Base-by-base conservation (phyloP, 495 filamentous ascomycete species). In the Chaetomium fimeti region DNA sequence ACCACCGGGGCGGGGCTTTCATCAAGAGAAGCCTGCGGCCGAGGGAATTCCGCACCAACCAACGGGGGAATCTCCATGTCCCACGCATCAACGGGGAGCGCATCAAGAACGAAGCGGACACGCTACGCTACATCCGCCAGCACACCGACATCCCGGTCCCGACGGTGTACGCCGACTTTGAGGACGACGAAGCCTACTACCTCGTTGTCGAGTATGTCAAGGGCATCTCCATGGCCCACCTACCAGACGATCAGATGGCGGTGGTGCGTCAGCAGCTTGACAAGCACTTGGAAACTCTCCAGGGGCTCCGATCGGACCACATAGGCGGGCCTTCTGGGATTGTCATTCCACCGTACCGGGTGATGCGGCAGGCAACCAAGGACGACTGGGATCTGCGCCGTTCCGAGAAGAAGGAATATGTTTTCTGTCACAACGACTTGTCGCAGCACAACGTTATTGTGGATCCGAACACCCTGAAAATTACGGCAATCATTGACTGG, bases 141-240 rank as follows among this genome's bases (percentile, higher is more conserved):
- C 22, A 29, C 18, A 64, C 62, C 22, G 32, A 59, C 24, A 64
- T 59, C 55, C 55, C 62, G 13, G 24, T 64, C 9, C 62, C 62
- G 45, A 24, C 13, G 16, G 16, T 64, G 27, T 52, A 53, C 28
- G 16, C 29, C 45, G 22, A 13, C 20, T 64, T 59, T 48, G 62
- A 64, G 62, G 54, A 67, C 49, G 48, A 67, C 54, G 64, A 51
- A 1, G 64, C 58, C 22, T n/a, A 25, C 58, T 61, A 38, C n/a
- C 45, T 61, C 12, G 43, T 51, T 3, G 59, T 28, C 20, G 60
- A 62, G 42, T 36, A 36, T 25, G 55, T 60, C 16, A 5, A 52
- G 7, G 62, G 62, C 18, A 25, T 52, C 18, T 12, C 22, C 6
- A 64, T 64, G 62, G 11, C 9, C 16, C 47, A 58, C 28, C 36